Percentiles rank a stretch among this genome's conserved stretches.
phyloP scores from a whole-genome alignment of 1,284 basidiomycete species.

The Pyrrhoderma noxium region DNA sequence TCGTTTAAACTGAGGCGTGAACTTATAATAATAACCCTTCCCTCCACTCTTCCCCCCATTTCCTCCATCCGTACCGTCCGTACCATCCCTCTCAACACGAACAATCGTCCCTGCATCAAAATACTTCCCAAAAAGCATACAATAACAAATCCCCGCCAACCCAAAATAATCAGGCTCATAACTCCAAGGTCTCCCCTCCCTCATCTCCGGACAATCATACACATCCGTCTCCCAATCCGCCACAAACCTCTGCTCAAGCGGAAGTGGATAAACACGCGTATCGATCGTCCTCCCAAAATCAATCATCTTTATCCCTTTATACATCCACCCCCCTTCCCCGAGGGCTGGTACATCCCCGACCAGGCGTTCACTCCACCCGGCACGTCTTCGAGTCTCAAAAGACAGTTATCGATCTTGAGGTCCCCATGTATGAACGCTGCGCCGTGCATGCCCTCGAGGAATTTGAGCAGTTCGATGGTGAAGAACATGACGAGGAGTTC shows the following conservation, averaged over 20 bases:
- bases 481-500: constrained; percentile 97
- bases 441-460: constrained; percentile 78
- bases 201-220: constrained; percentile 87
- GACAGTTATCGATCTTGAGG: constrained; percentile 98
- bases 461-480: constrained; percentile 79
- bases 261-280: constrained; percentile 68
- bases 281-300: constrained; percentile 97
- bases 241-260: constrained; percentile 67
- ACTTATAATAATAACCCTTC: constrained; percentile 37
- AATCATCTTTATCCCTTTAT: constrained; percentile 88
- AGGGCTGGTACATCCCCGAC: constrained; percentile 67
- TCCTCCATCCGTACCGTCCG: no score
- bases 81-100: constrained; percentile 30
- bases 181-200: constrained; percentile 79
- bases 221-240: constrained; percentile 87
- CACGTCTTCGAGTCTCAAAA: constrained; percentile 82
- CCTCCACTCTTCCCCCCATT: no score
- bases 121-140: constrained; percentile 94
- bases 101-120: constrained; percentile 64
- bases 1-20: constrained; percentile 77
- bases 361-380: constrained; percentile 66
- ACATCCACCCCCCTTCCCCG: constrained; percentile 80
- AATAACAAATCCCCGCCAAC: constrained; percentile 87
- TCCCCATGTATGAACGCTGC: constrained; percentile 93
- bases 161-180: constrained; percentile 97